Conservation (phyloP, 2,329 filamentous ascomycete species). For the Xylaria sp. region DNA sequence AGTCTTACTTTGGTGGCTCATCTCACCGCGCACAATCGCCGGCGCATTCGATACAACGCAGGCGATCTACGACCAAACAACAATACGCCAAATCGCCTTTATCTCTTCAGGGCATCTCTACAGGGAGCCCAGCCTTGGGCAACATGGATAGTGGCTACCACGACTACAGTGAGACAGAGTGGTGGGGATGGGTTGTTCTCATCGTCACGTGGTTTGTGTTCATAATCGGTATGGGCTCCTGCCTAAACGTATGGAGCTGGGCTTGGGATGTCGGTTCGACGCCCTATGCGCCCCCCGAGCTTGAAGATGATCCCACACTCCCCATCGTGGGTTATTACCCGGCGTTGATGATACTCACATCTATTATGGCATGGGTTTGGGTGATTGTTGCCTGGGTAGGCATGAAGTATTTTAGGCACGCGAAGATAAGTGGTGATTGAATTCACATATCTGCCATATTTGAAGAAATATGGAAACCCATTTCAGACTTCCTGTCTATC, state of each 20-base stretch:
- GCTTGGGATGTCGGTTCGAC: slow-evolving; percentile 98
- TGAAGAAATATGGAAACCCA: not conserved
- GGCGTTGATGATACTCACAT: slow-evolving; percentile 87
- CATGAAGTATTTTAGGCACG: slow-evolving; percentile 99
- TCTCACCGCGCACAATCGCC: slow-evolving; percentile 30
- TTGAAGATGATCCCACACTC: slow-evolving; percentile 92
- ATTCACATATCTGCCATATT: not conserved
- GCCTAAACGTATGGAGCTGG: slow-evolving; percentile 95
- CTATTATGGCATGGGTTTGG: slow-evolving; percentile 99
- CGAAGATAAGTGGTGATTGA: slow-evolving; percentile 77
- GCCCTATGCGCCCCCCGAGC: slow-evolving; percentile 90
- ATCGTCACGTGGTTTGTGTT: slow-evolving; percentile 94
- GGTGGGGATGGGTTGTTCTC: slow-evolving; percentile 97
- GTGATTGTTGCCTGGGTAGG: slow-evolving; percentile 96
- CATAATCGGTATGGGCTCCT: slow-evolving; percentile 95
- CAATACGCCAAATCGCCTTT: slow-evolving; percentile 64
- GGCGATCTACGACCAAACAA: slow-evolving; percentile 50
- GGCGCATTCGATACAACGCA: slow-evolving; percentile 46
- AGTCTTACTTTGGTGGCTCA: slow-evolving; percentile 64
- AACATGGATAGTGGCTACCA: slow-evolving; percentile 63
- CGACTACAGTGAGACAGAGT: slow-evolving; percentile 94
- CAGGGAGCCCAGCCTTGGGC: slow-evolving; percentile 50
- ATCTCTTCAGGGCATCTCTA: slow-evolving; percentile 59
- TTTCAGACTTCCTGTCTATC: not conserved
- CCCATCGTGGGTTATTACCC: slow-evolving; percentile 98